Percentiles rank a stretch among this genome's conserved stretches.
phyloP scores from a whole-genome alignment of 139 green algal genomes.

The Chlamydomonas sphaeroides region DNA sequence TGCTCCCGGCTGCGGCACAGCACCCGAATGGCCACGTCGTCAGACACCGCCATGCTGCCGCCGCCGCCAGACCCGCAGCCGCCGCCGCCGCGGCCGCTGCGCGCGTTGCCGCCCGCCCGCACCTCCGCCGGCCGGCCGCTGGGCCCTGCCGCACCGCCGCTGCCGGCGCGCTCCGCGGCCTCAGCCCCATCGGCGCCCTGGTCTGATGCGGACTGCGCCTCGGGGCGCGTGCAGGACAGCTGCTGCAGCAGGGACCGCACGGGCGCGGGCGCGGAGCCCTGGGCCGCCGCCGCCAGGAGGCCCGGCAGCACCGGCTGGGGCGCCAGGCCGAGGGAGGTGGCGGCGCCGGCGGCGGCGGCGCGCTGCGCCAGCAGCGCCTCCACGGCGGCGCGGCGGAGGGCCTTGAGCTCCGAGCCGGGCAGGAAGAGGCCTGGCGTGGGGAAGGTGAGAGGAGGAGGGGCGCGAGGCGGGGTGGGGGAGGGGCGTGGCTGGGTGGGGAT shows the following conservation, averaged over 20 bases:
- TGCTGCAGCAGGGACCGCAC: neutral
- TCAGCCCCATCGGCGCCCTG: neutral
- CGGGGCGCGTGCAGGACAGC: neutral
- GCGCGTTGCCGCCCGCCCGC: neutral
- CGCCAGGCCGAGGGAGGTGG: conserved; percentile 37
- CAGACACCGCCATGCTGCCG: neutral
- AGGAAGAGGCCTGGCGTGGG: conserved; percentile 69
- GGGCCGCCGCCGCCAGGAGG: conserved; percentile 45
- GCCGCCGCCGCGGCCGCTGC: too few species aligned
- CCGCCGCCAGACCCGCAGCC: too few species aligned
- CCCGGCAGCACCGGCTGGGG: conserved; percentile 48
- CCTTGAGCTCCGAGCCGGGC: conserved; percentile 69
- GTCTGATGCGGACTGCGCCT: neutral
- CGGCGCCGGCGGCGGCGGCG: neutral
- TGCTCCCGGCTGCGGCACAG: conserved; percentile 81
- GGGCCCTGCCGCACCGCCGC: neutral
- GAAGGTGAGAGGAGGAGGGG: too few species aligned
- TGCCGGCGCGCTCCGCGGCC: neutral
- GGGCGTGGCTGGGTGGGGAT: too few species aligned
- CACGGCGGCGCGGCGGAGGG: conserved; percentile 69
- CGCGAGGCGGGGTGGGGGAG: too few species aligned
- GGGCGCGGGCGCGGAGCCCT: neutral
- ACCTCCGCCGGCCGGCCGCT: neutral
- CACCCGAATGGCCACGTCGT: conserved; percentile 56
- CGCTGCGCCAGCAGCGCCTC: conserved; percentile 57